Base-by-base conservation (phyloP, 768 basidiomycete species). In the Termitomyces sp. region DNA sequence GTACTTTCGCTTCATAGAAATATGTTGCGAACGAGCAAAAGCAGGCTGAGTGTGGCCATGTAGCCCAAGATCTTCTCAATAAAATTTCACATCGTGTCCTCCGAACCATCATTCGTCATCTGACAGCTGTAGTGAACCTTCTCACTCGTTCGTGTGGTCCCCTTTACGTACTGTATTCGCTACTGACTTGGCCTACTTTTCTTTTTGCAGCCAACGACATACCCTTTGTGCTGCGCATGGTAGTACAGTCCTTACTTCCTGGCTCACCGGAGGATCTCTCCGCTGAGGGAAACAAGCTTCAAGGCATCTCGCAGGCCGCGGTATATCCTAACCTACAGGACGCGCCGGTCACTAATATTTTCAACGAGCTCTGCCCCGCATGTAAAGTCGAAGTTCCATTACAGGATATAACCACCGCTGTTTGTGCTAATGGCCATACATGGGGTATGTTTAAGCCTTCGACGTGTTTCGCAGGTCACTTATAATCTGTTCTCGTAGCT, bases 321-420 rank as follows among this genome's bases (percentile, higher is more conserved):
- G 60, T 66, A 6, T 60, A 65, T 44, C 48, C 60, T 5, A 67
- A 71, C 53, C 64, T 72, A 43, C 66, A 63, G 51, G 55, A 67
- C 36, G 63, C 65, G 33, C 73, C 74, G 6, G 65, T 80, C 44
- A 67, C 72, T 50, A 74, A 66, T 52, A 74, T 73, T 33, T 71
- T 85, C 45, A 77, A 80, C 52, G 91, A 93, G 72, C 64, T 69
- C 18, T 94, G 92, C 63, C 90, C 91, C 2, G 92, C 91, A 16
- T 94, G 92, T 72, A 70, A 78, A 39, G 78, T 79, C 1, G 76
- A 76, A 40, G 77, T 94, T 26, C 83, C 82, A 2, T 67, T 91
- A 53, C 69, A 82, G 50, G 82, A 87, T 65, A 79, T 86, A 52
- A 82, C 78, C 20, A 76, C 67, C 30, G 91, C 88, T 16, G 74